Base-by-base conservation (phyloP, 768 basidiomycete genomes). In the Calocera viscosa region DNA sequence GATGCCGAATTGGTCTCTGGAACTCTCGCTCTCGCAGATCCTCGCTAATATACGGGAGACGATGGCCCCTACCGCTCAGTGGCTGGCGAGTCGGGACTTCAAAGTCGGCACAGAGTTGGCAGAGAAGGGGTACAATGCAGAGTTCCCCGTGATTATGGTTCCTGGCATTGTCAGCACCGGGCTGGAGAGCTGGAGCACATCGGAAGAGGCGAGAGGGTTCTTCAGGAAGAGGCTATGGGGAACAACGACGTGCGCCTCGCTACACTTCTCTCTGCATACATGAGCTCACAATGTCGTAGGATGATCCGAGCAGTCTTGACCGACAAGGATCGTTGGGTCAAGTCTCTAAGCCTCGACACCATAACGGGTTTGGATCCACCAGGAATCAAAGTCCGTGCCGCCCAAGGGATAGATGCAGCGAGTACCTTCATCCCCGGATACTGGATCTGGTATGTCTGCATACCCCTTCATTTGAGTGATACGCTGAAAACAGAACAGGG, bases 101-200 rank as follows among this genome's bases (percentile, higher is more conserved):
- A 68, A 69, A 0, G 74, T 75, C 17, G 76, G 76, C 1, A 69
- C 73, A 35, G 67, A 71, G 19, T 63, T 76, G 30, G 49, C 70
- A 11, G 71, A 65, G 33, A 64, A 72, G 32, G 76, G 74, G 2
- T 64, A 75, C 47, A 79, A 77, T 65, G 91, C 90, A 5, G 76
- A 86, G 66, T 81, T 90, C 74, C 93, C 94, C 0, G 83, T 94
- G 14, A 81, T 95, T 1, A 78, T 96, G n/a, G 82, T 94, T 28
- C 93, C 94, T 2, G 93, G 93, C 1, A 87, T 95, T 64, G 86
- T 94, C 39, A 93, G 91, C 0, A 94, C 93, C 84, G 87, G 89
- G 2, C 78, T 97, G 67, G 94, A 97, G 73, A 93, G 90, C 7
- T 99, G 96, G 95, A 88, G 90, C 2, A 95, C 95, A 0, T 80